Evolutionary conservation across 179 eudicot species (phyloP), one percentile per base, ranked within the genome.

Genomic region (Silene coronaria): DNA sequence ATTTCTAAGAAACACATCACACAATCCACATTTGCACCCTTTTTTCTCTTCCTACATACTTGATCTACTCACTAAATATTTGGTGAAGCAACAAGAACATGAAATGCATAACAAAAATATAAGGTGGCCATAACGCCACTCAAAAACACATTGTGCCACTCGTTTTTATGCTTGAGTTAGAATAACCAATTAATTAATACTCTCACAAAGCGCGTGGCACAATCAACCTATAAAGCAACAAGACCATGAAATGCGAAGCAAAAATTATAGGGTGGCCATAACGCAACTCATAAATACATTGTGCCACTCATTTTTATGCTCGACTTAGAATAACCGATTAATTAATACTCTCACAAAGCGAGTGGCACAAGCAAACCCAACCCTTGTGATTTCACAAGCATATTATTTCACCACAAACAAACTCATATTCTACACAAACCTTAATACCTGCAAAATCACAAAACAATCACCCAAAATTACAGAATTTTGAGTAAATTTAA

Each of bases 301-400:
- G n/a, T n/a, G n/a, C n/a, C n/a, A n/a, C n/a, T n/a, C n/a, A n/a
- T n/a, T n/a, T n/a, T n/a, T n/a, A n/a, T n/a, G n/a, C n/a, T n/a
- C n/a, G n/a, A n/a, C n/a, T n/a, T 24, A 3, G 16, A 42, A 19
- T 5, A 5, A 4, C 5, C 0, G 10, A 64, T 6, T 11, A 5
- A 32, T 45, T 10, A 63, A 60, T 70, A 28, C 42, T 67, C 76
- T 3, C 32, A 28, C 32, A 28, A 28, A 28, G 32, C 32, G 32
- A 28, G 32, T 28, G 32, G 32, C 32, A 3, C 32, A 28, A 28
- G 32, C 75, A 70, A 63, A 22, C 65, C 53, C 64, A 51, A 69
- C 22, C 42, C 24, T 32, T 16, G 2, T 21, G 60, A 32, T 21
- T 34, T 17, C 72, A 80, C 75, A 80, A 71, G 23, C 24, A 6